Conservation (phyloP, 2,329 filamentous ascomycete species). For the Colletotrichum orchidophilum region DNA sequence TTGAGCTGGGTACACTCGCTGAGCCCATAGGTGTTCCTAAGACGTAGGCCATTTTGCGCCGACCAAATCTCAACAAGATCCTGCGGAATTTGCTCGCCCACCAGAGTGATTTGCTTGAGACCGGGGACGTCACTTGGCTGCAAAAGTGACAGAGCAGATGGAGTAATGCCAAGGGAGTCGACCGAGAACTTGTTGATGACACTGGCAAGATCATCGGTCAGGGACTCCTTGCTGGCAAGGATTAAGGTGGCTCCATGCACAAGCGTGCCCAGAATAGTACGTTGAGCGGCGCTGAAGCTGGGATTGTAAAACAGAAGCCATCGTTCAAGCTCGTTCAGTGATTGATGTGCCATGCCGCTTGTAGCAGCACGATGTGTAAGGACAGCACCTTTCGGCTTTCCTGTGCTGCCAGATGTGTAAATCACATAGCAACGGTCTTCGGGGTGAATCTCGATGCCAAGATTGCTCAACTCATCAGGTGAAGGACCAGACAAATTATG, state of each 20-base stretch:
- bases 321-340: conserved; percentile 4
- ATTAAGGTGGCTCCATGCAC: conserved; percentile 36
- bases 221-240: conserved; percentile 37
- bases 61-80: conserved; percentile 32
- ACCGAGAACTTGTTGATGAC: conserved; percentile 32
- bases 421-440: conserved; percentile 36
- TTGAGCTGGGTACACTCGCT: conserved; percentile 37
- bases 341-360: background rate
- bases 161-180: conserved; percentile 36
- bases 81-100: conserved; percentile 36
- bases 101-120: conserved; percentile 34
- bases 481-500: no score
- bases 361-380: conserved; percentile 36
- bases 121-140: background rate
- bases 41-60: background rate
- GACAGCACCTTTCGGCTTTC: conserved; percentile 39
- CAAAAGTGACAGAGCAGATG: conserved; percentile 35
- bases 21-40: conserved; percentile 40
- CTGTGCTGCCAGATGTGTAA: conserved; percentile 38
- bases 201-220: conserved; percentile 35
- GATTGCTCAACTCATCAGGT: background rate
- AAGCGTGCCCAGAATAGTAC: conserved; percentile 34
- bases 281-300: conserved; percentile 34
- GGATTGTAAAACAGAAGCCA: conserved; percentile 39
- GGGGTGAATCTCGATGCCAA: background rate